Conservation (phyloP, 2,329 filamentous ascomycete species). For the Fusarium azukiicola region DNA sequence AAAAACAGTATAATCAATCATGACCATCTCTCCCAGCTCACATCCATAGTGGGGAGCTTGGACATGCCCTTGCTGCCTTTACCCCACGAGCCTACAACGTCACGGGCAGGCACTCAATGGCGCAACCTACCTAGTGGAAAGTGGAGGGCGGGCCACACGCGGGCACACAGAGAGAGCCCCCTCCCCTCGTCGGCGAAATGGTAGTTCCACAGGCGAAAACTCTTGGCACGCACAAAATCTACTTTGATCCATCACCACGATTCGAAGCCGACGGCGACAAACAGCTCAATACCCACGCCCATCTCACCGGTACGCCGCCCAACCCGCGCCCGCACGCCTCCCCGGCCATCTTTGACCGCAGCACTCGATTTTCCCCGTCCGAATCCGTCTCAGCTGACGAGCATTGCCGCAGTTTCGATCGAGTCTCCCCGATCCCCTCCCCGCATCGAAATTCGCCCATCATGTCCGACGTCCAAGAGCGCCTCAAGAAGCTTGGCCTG, state of each 20-base stretch:
- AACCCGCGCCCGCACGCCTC: slow-evolving; percentile 44
- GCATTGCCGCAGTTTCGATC: slow-evolving; percentile 54
- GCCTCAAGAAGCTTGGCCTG: slow-evolving; percentile 78
- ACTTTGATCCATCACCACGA: slow-evolving; percentile 62
- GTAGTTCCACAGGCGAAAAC: slow-evolving; percentile 66
- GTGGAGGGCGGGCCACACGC: slow-evolving; percentile 34
- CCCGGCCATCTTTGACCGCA: slow-evolving; percentile 31
- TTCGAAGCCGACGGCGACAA: slow-evolving; percentile 61
- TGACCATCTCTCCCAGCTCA: background rate
- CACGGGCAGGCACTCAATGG: slow-evolving; percentile 44
- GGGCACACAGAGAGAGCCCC: slow-evolving; percentile 44
- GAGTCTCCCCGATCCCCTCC: slow-evolving; percentile 54
- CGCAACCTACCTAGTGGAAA: slow-evolving; percentile 31
- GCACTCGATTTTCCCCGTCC: slow-evolving; percentile 46
- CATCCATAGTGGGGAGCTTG: slow-evolving; percentile 23
- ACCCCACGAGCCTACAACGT: slow-evolving; percentile 52
- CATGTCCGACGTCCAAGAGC: slow-evolving; percentile 79
- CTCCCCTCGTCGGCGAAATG: slow-evolving; percentile 58
- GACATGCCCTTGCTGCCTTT: slow-evolving; percentile 32
- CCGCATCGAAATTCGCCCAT: slow-evolving; percentile 60
- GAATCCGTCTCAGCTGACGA: slow-evolving; percentile 54
- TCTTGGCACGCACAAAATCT: slow-evolving; percentile 71
- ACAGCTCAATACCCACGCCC: slow-evolving; percentile 60
- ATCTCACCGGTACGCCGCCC: slow-evolving; percentile 60
- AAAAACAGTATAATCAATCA: background rate